A percentile compares a stretch with the other conserved stretches of the same genome.
phyloP scores from a whole-genome alignment of 805 yeast species.

The Barnettozyma sp. region DNA sequence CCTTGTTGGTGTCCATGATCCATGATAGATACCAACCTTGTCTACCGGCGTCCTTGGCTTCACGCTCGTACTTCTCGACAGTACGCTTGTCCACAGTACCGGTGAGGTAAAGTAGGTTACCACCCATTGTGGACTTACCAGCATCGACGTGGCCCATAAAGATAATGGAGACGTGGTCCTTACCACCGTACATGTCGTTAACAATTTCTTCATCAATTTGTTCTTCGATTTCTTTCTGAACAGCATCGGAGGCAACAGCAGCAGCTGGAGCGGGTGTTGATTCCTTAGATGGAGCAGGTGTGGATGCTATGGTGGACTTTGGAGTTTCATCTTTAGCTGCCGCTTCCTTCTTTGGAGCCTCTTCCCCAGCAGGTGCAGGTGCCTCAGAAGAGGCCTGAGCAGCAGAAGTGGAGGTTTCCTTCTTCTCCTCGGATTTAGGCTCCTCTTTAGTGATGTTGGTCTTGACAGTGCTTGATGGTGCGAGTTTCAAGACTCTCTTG shows the following conservation, averaged over 20 bases:
- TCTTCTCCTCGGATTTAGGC: conserved; percentile 16
- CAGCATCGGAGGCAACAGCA: conserved; percentile 34
- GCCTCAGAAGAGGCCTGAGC: conserved; percentile 10
- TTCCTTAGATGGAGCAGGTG: conserved; percentile 18
- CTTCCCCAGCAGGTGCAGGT: conserved; percentile 18
- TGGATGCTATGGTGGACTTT: conserved; percentile 14
- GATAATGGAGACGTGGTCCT: conserved; percentile 92
- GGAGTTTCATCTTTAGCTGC: conserved; percentile 17
- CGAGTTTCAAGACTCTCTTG: conserved; percentile 62
- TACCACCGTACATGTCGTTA: conserved; percentile 91
- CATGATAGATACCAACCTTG: conserved; percentile 99
- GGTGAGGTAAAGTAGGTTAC: conserved; percentile 85
- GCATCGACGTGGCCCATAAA: conserved; percentile 99
- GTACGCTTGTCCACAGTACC: conserved; percentile 99
- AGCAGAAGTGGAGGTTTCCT: background rate
- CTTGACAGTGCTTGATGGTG: conserved; percentile 58
- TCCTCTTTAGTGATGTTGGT: conserved; percentile 36
- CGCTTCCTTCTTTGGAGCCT: conserved; percentile 13
- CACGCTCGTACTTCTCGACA: conserved; percentile 95
- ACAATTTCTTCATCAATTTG: conserved; percentile 81
- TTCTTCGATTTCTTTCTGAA: conserved; percentile 67
- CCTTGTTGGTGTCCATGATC: conserved; percentile 99
- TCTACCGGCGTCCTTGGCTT: conserved; percentile 98
- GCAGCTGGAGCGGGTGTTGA: conserved; percentile 18
- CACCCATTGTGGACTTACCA: conserved; percentile 99